Percentiles rank a stretch among this genome's conserved stretches.
Evolutionary conservation across 371 early-diverging fungal genomes (phyloP).

Genomic region (Smittium mucronatum): DNA sequence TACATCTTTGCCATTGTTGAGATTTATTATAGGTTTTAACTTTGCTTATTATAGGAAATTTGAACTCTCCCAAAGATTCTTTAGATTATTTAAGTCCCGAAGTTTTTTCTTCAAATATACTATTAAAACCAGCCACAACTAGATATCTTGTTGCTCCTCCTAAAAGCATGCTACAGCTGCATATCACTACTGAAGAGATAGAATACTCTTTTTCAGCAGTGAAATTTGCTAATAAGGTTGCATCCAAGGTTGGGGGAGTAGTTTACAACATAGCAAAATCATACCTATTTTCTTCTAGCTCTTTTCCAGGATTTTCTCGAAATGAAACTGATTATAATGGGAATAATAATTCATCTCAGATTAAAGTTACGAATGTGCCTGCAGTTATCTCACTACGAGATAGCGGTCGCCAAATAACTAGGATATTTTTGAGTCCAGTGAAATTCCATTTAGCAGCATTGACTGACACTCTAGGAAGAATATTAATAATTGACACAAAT

Average conservation of each 20-base stretch:
- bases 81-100: not conserved
- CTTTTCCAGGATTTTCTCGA: not conserved
- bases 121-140: slow-evolving; percentile 16
- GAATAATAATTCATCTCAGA: not conserved
- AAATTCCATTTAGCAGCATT: slow-evolving; percentile 28
- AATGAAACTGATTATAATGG: slow-evolving; percentile 1
- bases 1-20: too few species aligned
- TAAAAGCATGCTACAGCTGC: slow-evolving; percentile 16
- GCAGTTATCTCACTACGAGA: slow-evolving; percentile 25
- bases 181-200: slow-evolving; percentile 26
- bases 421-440: slow-evolving; percentile 22
- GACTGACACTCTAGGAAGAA: slow-evolving; percentile 29
- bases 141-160: slow-evolving; percentile 28
- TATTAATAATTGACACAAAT: slow-evolving; percentile 27
- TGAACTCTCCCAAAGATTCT: not conserved
- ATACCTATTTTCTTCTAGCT: slow-evolving; percentile 21
- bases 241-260: slow-evolving; percentile 26
- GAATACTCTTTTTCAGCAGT: slow-evolving; percentile 23
- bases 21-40: not conserved
- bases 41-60: not conserved
- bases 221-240: slow-evolving; percentile 25
- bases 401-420: slow-evolving; percentile 23
- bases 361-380: slow-evolving; percentile 17
- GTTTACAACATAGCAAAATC: slow-evolving; percentile 26
- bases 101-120: not conserved